Percentiles rank a stretch among this genome's conserved stretches.
These are phyloP conservation scores for Clonostachys byssicola DNA, from an alignment of 2,329 filamentous ascomycete species.

Conservation along the genomic window DNA sequence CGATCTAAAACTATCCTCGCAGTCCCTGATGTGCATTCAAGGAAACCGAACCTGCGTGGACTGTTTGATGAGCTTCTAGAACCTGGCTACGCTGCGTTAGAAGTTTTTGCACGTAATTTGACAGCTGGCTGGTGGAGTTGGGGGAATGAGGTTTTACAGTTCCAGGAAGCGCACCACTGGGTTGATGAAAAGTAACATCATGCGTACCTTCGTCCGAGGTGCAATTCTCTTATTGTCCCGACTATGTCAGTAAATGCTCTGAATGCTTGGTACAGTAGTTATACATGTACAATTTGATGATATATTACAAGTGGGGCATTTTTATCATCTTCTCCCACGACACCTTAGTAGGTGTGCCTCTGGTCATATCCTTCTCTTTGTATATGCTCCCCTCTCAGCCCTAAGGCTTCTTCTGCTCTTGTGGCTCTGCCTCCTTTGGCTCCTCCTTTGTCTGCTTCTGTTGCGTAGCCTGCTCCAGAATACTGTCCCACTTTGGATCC, in stretches of 20 bases:
- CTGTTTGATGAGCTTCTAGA: constrained; percentile 54
- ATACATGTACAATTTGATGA: constrained; percentile 2
- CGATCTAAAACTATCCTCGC: constrained; percentile 56
- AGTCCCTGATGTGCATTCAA: constrained; percentile 73
- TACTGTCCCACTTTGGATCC: constrained; percentile 40
- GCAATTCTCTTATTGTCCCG: too few species aligned
- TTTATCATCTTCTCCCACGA: constrained; percentile 1
- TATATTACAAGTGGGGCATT: neutral
- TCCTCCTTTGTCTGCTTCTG: constrained; percentile 13
- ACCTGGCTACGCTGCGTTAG: constrained; percentile 53
- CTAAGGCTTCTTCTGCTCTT: constrained; percentile 1
- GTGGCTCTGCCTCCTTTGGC: constrained; percentile 9
- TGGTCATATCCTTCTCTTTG: neutral
- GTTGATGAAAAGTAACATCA: neutral
- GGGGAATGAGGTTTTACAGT: constrained; percentile 71
- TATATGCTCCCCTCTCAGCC: constrained; percentile 1
- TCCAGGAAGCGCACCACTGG: constrained; percentile 58
- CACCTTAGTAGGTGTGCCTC: neutral
- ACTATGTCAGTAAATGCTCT: neutral
- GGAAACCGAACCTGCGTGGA: constrained; percentile 68
- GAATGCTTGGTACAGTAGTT: constrained; percentile 1
- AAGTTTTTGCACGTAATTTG: constrained; percentile 72
- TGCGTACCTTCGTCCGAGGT: neutral
- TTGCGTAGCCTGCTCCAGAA: constrained; percentile 16
- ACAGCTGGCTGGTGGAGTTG: constrained; percentile 75